A percentile compares a stretch with the other conserved stretches of the same genome.
Evolutionary conservation across 805 yeast genomes (phyloP).

Genomic region (Yueomyces sinensis): DNA sequence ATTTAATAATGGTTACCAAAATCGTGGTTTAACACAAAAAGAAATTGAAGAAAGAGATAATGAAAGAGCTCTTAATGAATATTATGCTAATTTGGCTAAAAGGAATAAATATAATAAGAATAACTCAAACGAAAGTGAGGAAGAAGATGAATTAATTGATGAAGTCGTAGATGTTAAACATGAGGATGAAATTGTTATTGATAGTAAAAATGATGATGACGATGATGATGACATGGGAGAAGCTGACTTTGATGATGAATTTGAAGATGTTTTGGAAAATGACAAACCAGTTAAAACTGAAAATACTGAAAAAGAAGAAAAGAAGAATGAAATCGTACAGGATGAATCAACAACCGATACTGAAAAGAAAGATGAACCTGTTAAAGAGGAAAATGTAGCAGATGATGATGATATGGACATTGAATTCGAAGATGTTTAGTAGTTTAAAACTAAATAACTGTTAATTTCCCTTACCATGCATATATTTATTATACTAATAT

Average conservation of each 20-base stretch:
- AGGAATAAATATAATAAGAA: constrained; percentile 54
- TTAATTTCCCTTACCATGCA: no score
- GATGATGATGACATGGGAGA: constrained; percentile 9
- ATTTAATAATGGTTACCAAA: constrained; percentile 6
- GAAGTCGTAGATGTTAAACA: constrained; percentile 35
- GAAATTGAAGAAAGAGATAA: constrained; percentile 49
- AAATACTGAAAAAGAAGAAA: constrained; percentile 1
- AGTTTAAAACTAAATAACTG: no score
- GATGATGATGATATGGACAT: constrained; percentile 23
- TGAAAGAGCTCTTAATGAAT: constrained; percentile 59
- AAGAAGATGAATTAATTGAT: constrained; percentile 34
- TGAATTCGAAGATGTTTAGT: constrained; percentile 24
- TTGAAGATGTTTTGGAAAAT: constrained; percentile 8
- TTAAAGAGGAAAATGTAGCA: constrained; percentile 14
- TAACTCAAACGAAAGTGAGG: constrained; percentile 34
- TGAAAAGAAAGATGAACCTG: constrained; percentile 9
- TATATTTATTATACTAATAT: no score
- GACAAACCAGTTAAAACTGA: not conserved
- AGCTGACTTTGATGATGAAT: constrained; percentile 2
- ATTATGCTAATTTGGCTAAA: constrained; percentile 65
- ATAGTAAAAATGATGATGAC: constrained; percentile 10
- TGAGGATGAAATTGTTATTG: constrained; percentile 27
- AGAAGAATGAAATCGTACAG: not conserved
- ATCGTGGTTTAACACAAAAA: constrained; percentile 18
- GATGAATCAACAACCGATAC: not conserved